phyloP scores from a whole-genome alignment of 2,329 filamentous ascomycete species.

The Westerdykella ornata region DNA sequence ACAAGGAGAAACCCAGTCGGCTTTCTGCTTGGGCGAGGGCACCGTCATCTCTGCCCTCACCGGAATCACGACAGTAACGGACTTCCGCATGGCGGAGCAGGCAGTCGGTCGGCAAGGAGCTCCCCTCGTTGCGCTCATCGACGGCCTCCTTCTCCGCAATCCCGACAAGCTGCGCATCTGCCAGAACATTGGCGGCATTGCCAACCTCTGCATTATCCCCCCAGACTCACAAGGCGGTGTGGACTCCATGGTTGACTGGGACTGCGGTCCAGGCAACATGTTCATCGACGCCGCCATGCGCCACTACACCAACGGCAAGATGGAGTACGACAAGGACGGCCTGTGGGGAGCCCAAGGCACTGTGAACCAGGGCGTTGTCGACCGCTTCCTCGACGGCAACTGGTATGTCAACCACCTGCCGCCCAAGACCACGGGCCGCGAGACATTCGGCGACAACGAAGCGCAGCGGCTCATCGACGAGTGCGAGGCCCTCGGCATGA shows the following conservation, averaged over 20 bases:
- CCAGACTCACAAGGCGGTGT: slow-evolving; percentile 39
- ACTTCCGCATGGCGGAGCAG: slow-evolving; percentile 53
- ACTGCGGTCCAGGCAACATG: slow-evolving; percentile 52
- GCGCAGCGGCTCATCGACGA: slow-evolving; percentile 48
- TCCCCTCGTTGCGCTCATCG: slow-evolving; percentile 53
- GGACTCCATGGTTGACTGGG: slow-evolving; percentile 45
- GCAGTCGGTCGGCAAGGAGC: slow-evolving; percentile 51
- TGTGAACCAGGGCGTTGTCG: slow-evolving; percentile 48
- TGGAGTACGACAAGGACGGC: slow-evolving; percentile 49
- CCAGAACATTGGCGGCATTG: slow-evolving; percentile 57
- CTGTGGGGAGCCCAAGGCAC: slow-evolving; percentile 45
- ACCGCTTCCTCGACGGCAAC: slow-evolving; percentile 43
- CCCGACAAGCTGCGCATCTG: slow-evolving; percentile 52
- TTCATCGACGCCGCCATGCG: slow-evolving; percentile 53
- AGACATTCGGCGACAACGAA: slow-evolving; percentile 54
- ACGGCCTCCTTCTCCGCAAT: slow-evolving; percentile 51
- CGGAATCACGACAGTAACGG: slow-evolving; percentile 53
- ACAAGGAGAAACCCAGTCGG: slow-evolving; percentile 41
- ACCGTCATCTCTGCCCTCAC: slow-evolving; percentile 50
- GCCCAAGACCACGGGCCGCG: slow-evolving; percentile 54
- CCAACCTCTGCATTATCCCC: slow-evolving; percentile 56
- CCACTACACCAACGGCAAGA: slow-evolving; percentile 47
- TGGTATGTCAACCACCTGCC: slow-evolving; percentile 48
- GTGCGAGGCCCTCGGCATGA: slow-evolving; percentile 42
- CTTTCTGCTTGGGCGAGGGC: slow-evolving; percentile 53